Evolutionary conservation across 1,284 basidiomycete genomes (phyloP).

Genomic region (Ceratobasidium sp.): DNA sequence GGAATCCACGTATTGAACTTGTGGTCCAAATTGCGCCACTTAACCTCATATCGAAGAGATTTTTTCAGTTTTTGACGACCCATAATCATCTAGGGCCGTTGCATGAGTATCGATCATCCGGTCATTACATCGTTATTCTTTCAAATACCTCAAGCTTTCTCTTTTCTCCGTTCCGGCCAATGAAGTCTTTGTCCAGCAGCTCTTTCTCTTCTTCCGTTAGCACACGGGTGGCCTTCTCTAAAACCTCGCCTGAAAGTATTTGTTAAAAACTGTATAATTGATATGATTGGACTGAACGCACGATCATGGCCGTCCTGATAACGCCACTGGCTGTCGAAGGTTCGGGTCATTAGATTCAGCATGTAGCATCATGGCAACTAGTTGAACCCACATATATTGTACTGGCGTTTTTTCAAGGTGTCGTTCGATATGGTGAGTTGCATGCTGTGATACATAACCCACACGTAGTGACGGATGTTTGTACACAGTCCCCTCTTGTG

Average conservation of each 20-base stretch:
- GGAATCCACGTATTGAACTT: constrained; percentile 94
- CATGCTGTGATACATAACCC: constrained; percentile 98
- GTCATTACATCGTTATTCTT: constrained; percentile 15
- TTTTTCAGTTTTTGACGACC: constrained; percentile 99
- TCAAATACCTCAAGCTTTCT: constrained; percentile 86
- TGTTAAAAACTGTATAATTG: not conserved
- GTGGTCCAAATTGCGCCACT: constrained; percentile 96
- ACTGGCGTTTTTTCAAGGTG: constrained; percentile 96
- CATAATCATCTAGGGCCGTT: constrained; percentile 76
- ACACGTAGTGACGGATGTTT: constrained; percentile 97
- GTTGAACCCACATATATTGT: constrained; percentile 77
- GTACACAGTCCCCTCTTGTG: constrained; percentile 93
- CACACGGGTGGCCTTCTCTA: constrained; percentile 93
- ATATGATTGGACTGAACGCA: constrained; percentile 59
- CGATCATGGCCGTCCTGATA: constrained; percentile 99
- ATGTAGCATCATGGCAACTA: not conserved
- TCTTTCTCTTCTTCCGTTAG: constrained; percentile 90
- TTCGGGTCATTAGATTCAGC: constrained; percentile 47
- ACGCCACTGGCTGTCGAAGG: constrained; percentile 80
- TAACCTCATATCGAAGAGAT: constrained; percentile 94
- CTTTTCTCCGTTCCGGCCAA: constrained; percentile 91
- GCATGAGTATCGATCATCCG: constrained; percentile 27
- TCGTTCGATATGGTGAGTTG: constrained; percentile 94
- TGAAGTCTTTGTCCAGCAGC: constrained; percentile 88
- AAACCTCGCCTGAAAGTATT: constrained; percentile 74